Conservation (phyloP, 441 rosid species). For the Adansonia gregorii region DNA sequence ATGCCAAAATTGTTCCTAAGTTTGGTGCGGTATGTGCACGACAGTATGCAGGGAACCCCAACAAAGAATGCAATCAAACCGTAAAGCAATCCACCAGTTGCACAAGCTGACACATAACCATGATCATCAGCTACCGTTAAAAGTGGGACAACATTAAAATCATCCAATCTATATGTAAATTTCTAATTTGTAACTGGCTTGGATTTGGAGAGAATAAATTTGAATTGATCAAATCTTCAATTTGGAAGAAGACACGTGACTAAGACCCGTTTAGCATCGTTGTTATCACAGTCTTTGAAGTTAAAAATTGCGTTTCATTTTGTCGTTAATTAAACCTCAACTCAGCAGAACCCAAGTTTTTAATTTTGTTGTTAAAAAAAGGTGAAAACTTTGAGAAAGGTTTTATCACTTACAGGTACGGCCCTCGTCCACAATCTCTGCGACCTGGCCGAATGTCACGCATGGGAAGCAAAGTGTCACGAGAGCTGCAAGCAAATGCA, state of each 20-base stretch:
- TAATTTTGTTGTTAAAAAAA: too few relatives aligned
- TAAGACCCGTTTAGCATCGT: too few relatives aligned
- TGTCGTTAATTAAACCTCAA: too few relatives aligned
- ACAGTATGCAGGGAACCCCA: slow-evolving; percentile 52
- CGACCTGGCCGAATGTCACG: slow-evolving; percentile 67
- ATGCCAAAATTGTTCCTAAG: slow-evolving; percentile 49
- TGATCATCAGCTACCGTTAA: too few relatives aligned
- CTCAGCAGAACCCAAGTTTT: neutral
- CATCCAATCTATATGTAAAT: neutral
- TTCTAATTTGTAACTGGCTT: neutral
- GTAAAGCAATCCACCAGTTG: slow-evolving; percentile 51
- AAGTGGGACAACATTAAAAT: neutral
- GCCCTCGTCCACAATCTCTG: slow-evolving; percentile 68
- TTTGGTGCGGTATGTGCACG: slow-evolving; percentile 58
- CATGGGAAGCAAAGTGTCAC: slow-evolving; percentile 57
- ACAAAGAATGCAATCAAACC: slow-evolving; percentile 37
- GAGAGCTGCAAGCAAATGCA: slow-evolving; percentile 37
- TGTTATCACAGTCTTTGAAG: too few relatives aligned
- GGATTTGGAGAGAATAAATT: too few relatives aligned
- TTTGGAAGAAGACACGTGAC: too few relatives aligned
- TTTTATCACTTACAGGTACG: slow-evolving; percentile 43
- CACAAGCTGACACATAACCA: slow-evolving; percentile 40
- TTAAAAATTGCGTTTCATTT: too few relatives aligned
- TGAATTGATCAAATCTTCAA: too few relatives aligned
- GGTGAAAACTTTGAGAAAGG: slow-evolving; percentile 5